Conservation (phyloP, 1,284 basidiomycete species). For the Thecaphora frezii region DNA sequence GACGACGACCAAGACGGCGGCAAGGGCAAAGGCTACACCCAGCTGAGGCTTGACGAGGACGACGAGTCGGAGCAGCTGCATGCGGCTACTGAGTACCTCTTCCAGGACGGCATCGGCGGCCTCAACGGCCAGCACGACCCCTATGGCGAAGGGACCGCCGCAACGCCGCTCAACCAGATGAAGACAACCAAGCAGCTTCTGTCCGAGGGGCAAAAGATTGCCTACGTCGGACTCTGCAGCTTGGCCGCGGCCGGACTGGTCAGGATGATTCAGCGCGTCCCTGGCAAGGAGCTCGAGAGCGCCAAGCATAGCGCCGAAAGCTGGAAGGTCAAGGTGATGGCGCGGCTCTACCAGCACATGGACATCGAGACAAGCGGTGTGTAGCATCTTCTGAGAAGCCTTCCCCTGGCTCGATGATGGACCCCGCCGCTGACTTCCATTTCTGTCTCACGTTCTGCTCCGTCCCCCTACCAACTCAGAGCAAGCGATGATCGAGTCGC, state of each 20-base stretch:
- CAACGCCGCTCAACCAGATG: constrained; percentile 56
- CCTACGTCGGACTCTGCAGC: constrained; percentile 56
- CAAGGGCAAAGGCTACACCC: constrained; percentile 51
- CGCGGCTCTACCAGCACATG: constrained; percentile 57
- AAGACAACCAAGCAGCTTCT: constrained; percentile 56
- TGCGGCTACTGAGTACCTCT: constrained; percentile 55
- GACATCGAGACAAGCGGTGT: constrained; percentile 51
- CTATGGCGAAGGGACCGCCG: constrained; percentile 19
- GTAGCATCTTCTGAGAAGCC: constrained; percentile 7
- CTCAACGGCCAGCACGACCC: constrained; percentile 21
- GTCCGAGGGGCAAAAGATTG: constrained; percentile 55
- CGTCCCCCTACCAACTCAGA: constrained; percentile 9
- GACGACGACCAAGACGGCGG: constrained; percentile 33
- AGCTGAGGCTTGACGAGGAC: constrained; percentile 56
- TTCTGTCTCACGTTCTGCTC: neutral
- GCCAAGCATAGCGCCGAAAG: constrained; percentile 44
- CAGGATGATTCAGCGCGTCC: constrained; percentile 31
- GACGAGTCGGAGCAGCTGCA: constrained; percentile 54
- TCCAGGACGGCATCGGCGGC: constrained; percentile 35
- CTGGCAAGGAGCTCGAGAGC: constrained; percentile 34
- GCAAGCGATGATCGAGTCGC: constrained; percentile 57
- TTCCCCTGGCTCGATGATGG: neutral
- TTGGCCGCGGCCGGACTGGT: constrained; percentile 50
- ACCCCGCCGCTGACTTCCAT: neutral
- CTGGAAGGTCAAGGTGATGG: constrained; percentile 55